phyloP scores from a whole-genome alignment of 139 green algal genomes.

The Micractinium conductrix region DNA sequence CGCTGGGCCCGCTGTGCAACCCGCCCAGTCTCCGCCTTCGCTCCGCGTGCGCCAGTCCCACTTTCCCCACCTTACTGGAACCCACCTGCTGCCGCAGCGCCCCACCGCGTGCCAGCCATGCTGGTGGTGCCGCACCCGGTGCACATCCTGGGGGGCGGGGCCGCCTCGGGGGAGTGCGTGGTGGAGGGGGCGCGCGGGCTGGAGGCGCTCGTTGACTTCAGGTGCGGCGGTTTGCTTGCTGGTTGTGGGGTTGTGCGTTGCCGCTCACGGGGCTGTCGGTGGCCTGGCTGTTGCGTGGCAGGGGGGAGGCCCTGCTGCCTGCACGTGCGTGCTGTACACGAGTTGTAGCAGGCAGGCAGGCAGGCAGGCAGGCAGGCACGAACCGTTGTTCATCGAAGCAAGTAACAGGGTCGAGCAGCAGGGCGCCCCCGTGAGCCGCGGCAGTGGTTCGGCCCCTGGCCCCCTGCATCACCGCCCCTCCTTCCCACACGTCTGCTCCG shows the following conservation, averaged over 20 bases:
- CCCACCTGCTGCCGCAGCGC: not conserved
- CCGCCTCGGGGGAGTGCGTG: not conserved
- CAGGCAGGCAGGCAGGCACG: no score
- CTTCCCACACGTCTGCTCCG: not conserved
- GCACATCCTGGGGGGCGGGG: slow-evolving; percentile 27
- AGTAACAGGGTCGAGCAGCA: no score
- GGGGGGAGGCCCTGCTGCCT: no score
- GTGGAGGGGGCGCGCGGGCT: not conserved
- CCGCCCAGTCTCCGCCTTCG: not conserved
- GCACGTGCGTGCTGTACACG: no score
- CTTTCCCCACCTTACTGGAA: not conserved
- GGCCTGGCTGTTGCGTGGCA: no score
- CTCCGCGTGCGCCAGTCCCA: no score
- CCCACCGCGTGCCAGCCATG: not conserved
- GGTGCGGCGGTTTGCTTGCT: not conserved
- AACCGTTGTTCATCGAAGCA: no score
- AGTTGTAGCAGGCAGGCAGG: no score
- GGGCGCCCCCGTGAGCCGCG: no score
- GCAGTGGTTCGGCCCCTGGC: no score
- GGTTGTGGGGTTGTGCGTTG: not conserved
- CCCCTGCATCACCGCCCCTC: no score
- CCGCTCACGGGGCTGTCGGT: no score
- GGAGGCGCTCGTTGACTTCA: slow-evolving; percentile 7
- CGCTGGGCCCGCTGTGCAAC: not conserved
- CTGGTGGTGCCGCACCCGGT: slow-evolving; percentile 28